Percentiles rank a stretch among this genome's conserved stretches.
phyloP scores from a whole-genome alignment of 2,329 filamentous ascomycete species.

The Diaporthe sp. region DNA sequence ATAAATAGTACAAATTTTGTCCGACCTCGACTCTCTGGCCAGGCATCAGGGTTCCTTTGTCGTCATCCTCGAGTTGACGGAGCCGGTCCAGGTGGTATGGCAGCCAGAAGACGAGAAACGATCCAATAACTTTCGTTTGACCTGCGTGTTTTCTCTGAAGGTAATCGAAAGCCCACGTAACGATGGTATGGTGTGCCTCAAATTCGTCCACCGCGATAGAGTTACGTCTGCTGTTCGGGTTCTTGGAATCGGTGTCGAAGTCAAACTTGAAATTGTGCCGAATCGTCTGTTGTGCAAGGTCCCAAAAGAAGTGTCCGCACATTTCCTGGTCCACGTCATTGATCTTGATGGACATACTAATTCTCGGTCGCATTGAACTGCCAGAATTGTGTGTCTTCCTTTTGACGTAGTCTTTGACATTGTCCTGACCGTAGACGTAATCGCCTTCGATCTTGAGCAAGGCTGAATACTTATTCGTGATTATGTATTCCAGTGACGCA shows the following conservation, averaged over 20 bases:
- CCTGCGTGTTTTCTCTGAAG: slow-evolving; percentile 36
- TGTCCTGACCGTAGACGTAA: slow-evolving; percentile 44
- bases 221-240: slow-evolving; percentile 32
- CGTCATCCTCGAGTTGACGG: slow-evolving; percentile 42
- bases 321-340: slow-evolving; percentile 48
- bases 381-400: slow-evolving; percentile 25
- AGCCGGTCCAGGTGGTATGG: slow-evolving; percentile 44
- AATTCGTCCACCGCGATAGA: slow-evolving; percentile 46
- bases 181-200: slow-evolving; percentile 46
- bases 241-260: slow-evolving; percentile 43
- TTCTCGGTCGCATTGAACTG: slow-evolving; percentile 42
- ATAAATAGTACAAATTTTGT: slow-evolving; percentile 44
- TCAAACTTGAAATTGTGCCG: slow-evolving; percentile 48
- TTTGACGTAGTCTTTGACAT: slow-evolving; percentile 42
- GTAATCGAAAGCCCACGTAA: slow-evolving; percentile 44
- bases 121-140: slow-evolving; percentile 42
- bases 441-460: slow-evolving; percentile 44
- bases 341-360: slow-evolving; percentile 48
- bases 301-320: slow-evolving; percentile 48
- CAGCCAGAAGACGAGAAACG: slow-evolving; percentile 44
- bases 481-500: slow-evolving; percentile 44
- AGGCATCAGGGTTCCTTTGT: slow-evolving; percentile 40
- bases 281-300: slow-evolving; percentile 46
- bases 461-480: slow-evolving; percentile 45
- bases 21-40: slow-evolving; percentile 44